phyloP scores from a whole-genome alignment of 106 monocot species.

The Hemerocallis citrina region DNA sequence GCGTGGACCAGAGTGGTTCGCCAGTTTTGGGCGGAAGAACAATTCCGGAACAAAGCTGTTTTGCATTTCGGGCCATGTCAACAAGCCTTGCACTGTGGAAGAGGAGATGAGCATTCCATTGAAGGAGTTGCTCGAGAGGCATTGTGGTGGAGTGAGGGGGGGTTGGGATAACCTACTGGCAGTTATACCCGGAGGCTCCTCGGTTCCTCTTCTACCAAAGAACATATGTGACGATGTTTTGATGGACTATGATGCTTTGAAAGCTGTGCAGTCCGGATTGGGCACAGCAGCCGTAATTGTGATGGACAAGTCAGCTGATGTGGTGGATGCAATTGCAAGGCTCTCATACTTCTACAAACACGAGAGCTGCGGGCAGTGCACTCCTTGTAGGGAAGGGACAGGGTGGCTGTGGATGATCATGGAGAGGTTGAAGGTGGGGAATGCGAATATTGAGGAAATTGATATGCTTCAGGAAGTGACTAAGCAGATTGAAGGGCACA shows the following conservation, averaged over 20 bases:
- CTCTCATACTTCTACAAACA: conserved; percentile 79
- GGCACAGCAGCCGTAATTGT: conserved; percentile 76
- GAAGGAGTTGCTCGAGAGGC: conserved; percentile 51
- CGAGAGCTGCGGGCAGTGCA: conserved; percentile 72
- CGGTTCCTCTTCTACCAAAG: conserved; percentile 60
- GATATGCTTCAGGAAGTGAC: conserved; percentile 50
- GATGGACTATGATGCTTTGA: conserved; percentile 67
- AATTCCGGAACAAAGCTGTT: conserved; percentile 60
- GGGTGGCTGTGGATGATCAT: conserved; percentile 70
- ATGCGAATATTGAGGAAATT: conserved; percentile 56
- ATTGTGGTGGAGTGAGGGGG: conserved; percentile 54
- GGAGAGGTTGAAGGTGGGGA: conserved; percentile 64
- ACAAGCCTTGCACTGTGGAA: conserved; percentile 67
- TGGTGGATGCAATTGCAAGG: conserved; percentile 72
- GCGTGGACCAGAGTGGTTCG: conserved; percentile 66
- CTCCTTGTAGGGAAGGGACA: conserved; percentile 64
- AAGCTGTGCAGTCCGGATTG: conserved; percentile 65
- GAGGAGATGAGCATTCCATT: conserved; percentile 82
- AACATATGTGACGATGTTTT: conserved; percentile 61
- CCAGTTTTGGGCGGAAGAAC: conserved; percentile 70
- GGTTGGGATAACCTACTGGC: conserved; percentile 74
- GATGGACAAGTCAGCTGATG: conserved; percentile 67
- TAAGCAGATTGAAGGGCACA: conserved; percentile 37
- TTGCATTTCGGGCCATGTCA: conserved; percentile 63
- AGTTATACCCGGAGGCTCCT: conserved; percentile 61